phyloP scores from a whole-genome alignment of 257 asterid species.

The Solanum stenotomum region DNA sequence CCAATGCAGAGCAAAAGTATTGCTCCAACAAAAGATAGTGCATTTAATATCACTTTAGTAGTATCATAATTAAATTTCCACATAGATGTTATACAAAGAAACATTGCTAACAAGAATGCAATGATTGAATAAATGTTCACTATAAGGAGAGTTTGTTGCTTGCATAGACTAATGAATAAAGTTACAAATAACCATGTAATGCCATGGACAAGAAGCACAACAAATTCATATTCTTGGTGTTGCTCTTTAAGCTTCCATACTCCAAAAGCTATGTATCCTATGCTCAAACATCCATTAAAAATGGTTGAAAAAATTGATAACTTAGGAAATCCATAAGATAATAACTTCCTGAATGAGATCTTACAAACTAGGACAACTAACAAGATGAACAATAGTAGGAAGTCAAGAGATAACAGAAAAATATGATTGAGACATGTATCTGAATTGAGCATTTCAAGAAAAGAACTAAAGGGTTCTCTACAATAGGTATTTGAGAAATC shows the following conservation, averaged over 20 bases:
- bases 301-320: no score
- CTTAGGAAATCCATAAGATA: no score
- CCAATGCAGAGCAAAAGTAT: no score
- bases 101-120: background rate
- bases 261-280: background rate
- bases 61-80: no score
- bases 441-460: background rate
- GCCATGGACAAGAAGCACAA: constrained; percentile 4
- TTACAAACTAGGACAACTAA: no score
- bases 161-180: background rate
- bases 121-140: background rate
- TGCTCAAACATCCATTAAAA: background rate
- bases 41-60: no score
- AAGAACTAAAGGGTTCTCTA: background rate
- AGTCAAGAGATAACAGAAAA: background rate
- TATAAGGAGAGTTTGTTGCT: background rate
- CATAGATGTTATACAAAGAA: background rate
- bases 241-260: background rate
- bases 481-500: background rate
- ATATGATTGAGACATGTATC: background rate
- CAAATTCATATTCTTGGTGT: background rate
- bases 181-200: constrained; percentile 9
- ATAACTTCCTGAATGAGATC: accelerated
- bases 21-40: no score
- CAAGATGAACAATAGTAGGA: background rate